Evolutionary conservation across 768 basidiomycete species (phyloP).

Genomic region (Suillus weaverae): DNA sequence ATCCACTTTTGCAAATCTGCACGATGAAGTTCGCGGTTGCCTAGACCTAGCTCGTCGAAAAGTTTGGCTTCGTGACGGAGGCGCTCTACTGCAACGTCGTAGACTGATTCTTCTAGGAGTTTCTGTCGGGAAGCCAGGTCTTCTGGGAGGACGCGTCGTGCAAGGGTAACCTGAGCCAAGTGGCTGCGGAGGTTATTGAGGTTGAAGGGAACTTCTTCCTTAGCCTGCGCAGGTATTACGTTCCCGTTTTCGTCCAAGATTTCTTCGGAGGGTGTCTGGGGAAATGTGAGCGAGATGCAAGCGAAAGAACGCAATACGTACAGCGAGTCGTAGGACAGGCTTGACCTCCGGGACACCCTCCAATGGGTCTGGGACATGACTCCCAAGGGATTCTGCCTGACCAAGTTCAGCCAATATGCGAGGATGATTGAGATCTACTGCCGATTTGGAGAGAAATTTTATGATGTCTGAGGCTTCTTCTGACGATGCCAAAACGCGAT

Average conservation of each 20-base stretch:
- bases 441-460: conserved; percentile 55
- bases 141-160: conserved; percentile 61
- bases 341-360: conserved; percentile 56
- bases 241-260: conserved; percentile 21
- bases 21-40: conserved; percentile 42
- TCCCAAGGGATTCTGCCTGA: conserved; percentile 49
- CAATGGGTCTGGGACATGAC: conserved; percentile 41
- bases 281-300: neutral
- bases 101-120: conserved; percentile 81
- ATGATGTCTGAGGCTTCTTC: conserved; percentile 58
- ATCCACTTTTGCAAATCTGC: conserved; percentile 72
- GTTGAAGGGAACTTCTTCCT: conserved; percentile 67
- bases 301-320: conserved; percentile 17
- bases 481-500: conserved; percentile 53
- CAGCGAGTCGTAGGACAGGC: conserved; percentile 56
- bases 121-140: conserved; percentile 77
- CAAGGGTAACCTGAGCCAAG: conserved; percentile 60
- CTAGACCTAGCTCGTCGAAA: conserved; percentile 59
- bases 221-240: conserved; percentile 20
- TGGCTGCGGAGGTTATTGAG: conserved; percentile 69
- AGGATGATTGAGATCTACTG: conserved; percentile 53
- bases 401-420: conserved; percentile 57
- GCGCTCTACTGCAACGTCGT: conserved; percentile 76
- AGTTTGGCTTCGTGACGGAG: conserved; percentile 61
- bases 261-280: conserved; percentile 21